phyloP scores from a whole-genome alignment of 2,329 filamentous ascomycete genomes.

The Colletotrichum navitas region DNA sequence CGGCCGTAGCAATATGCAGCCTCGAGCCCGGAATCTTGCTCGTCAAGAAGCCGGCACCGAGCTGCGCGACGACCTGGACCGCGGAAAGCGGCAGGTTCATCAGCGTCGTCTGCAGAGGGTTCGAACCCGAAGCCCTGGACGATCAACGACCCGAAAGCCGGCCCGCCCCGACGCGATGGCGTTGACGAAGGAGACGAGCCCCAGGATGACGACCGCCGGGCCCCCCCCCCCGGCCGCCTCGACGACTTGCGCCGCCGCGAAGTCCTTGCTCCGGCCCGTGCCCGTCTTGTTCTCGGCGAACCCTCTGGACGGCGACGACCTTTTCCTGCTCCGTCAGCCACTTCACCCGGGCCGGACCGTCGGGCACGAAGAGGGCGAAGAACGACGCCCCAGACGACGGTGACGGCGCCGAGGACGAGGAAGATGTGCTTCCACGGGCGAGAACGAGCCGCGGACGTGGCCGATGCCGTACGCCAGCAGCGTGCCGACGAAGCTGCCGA shows the following conservation, averaged over 20 bases:
- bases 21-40: slow-evolving; percentile 31
- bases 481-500: slow-evolving; percentile 51
- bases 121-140: slow-evolving; percentile 68
- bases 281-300: slow-evolving; percentile 49
- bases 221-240: slow-evolving; percentile 44
- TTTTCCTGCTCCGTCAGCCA: slow-evolving; percentile 49
- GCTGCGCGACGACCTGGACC: slow-evolving; percentile 32
- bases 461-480: slow-evolving; percentile 53
- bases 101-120: slow-evolving; percentile 64
- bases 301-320: slow-evolving; percentile 47
- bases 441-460: slow-evolving; percentile 47
- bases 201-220: slow-evolving; percentile 45
- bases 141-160: slow-evolving; percentile 52
- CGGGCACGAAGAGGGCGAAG: slow-evolving; percentile 48
- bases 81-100: slow-evolving; percentile 64
- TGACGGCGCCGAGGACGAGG: slow-evolving; percentile 51
- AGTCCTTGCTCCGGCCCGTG: slow-evolving; percentile 36
- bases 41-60: slow-evolving; percentile 29
- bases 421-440: slow-evolving; percentile 53
- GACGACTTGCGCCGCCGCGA: slow-evolving; percentile 40
- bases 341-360: slow-evolving; percentile 48
- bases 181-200: slow-evolving; percentile 39
- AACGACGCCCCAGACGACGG: slow-evolving; percentile 46
- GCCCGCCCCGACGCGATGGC: slow-evolving; percentile 33
- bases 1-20: slow-evolving; percentile 25